A percentile compares a stretch with the other conserved stretches of the same genome.
phyloP scores from a whole-genome alignment of 108 stramenopile species.

The Hondaea fermentalgiana region DNA sequence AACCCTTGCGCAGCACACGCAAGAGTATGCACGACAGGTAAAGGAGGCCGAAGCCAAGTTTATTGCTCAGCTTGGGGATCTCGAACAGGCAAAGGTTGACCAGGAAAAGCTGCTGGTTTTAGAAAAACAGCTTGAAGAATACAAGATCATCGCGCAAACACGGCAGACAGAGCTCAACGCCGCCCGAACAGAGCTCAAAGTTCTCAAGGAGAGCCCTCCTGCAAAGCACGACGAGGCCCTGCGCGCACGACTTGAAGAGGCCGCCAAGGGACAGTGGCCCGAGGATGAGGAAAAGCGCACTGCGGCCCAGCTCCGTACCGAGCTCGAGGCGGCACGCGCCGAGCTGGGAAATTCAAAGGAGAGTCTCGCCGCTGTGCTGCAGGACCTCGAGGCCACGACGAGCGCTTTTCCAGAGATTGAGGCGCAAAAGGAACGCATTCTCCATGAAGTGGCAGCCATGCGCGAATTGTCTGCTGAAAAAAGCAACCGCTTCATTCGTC shows the following conservation, averaged over 20 bases:
- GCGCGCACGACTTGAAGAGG: background rate
- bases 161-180: background rate
- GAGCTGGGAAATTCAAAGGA: background rate
- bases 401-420: background rate
- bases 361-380: background rate
- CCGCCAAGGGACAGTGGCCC: background rate
- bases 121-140: background rate
- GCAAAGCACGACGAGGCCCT: background rate
- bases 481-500: background rate
- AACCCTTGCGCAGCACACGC: background rate
- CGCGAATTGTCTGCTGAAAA: background rate
- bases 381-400: background rate
- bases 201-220: background rate
- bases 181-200: background rate
- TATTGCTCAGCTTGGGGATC: background rate
- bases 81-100: background rate
- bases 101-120: background rate
- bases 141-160: background rate
- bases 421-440: background rate
- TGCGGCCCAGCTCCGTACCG: background rate
- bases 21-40: background rate
- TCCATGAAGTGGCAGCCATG: background rate
- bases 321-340: background rate
- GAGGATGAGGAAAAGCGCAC: background rate
- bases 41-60: background rate